Base-by-base conservation (phyloP, 2,329 filamentous ascomycete species). In the Elsinoe ampelina region DNA sequence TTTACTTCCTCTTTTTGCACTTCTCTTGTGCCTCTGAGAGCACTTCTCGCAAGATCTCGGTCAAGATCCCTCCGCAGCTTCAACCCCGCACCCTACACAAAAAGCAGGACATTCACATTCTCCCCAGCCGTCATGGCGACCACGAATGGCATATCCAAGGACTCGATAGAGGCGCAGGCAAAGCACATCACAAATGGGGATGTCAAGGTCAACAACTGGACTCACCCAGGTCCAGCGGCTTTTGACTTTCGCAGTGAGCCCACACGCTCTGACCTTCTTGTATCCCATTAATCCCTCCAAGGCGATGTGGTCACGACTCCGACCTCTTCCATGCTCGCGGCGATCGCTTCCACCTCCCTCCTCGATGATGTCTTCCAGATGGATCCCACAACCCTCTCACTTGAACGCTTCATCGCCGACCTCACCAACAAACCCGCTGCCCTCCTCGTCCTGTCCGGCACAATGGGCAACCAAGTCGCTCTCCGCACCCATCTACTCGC, bases 381-480 rank as follows among this genome's bases (percentile, higher is more conserved):
- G 71, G 90, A 95, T 65, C 76, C 81, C 0, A 89, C 86, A 0
- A 96, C 92, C 1, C 83, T 80, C 52, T 77, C 80, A 20, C 81
- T 97, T 39, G 87, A 96, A 70, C 72, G 78, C 45, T 84, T 87
- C 68, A 78, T 95, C 43, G 88, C 89, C 15, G 68, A 78, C 32
- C 78, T 95, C 2, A 81, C 88, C 0, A 82, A 82, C 63, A 90
- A 95, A 64, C 85, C 90, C 65, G 83, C 82, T 6, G 86, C 81
- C 0, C 76, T 96, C 3, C 84, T 95, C 55, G 88, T 95, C 57
- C 77, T 95, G 58, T 93, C 88, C 0, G 92, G 92, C 2, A 95
- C 91, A 3, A 95, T 95, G 90, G 90, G 89, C 39, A 96, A 96
- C 72, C 90, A 95, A 69, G 76, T 96, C 15, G 85, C 86, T 0